These are phyloP conservation scores for Cucurbita pepo DNA, from an alignment of 306 rosid species.

Conservation along the genomic window DNA sequence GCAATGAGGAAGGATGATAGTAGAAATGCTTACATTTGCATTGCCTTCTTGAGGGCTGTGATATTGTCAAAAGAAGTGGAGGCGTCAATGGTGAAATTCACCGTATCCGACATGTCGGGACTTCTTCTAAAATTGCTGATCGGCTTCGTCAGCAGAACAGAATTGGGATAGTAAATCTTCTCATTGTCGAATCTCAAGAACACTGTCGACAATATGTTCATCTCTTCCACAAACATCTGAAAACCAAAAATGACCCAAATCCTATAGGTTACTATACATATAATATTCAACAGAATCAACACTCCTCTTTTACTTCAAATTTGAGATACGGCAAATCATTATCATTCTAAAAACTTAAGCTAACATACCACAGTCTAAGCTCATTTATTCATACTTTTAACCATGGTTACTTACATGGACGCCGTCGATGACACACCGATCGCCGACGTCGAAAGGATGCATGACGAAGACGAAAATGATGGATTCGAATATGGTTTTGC, in stretches of 20 bases:
- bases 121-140: conserved; percentile 38
- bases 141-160: conserved; percentile 37
- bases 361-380: too few species aligned
- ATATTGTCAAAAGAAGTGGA: conserved; percentile 23
- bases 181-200: conserved; percentile 35
- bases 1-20: background rate
- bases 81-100: conserved; percentile 27
- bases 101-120: conserved; percentile 33
- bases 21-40: conserved; percentile 22
- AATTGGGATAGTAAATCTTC: conserved; percentile 38
- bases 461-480: conserved; percentile 40
- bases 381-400: background rate
- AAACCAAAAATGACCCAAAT: background rate
- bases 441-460: conserved; percentile 44
- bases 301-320: too few species aligned
- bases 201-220: conserved; percentile 34
- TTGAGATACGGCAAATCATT: too few species aligned
- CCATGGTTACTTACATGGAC: conserved; percentile 11
- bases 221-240: conserved; percentile 42
- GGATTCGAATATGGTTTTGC: conserved; percentile 41
- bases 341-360: too few species aligned
- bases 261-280: too few species aligned
- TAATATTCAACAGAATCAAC: too few species aligned
- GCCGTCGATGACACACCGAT: conserved; percentile 28
- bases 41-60: conserved; percentile 27